Evolutionary conservation across 768 basidiomycete species (phyloP), one percentile per base, ranked within the genome.

Genomic region (Suillus decipiens): DNA sequence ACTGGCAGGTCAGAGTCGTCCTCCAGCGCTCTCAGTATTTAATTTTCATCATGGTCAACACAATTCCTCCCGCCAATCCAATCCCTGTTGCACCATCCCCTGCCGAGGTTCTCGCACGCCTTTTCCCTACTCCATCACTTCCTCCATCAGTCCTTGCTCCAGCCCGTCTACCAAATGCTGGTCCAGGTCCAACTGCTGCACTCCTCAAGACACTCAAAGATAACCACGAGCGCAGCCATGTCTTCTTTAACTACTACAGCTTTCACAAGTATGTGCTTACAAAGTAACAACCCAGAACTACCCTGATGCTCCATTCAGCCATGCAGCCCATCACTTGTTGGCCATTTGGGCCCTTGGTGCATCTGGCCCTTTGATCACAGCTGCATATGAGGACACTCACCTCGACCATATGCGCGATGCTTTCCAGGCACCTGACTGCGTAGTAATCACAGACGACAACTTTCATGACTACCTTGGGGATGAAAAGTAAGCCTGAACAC

Each of bases 331-430:
- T 66, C 85, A 83, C 31, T 66, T 83, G 22, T 72, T 88, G 31
- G 86, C 87, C 7, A 79, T 86, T 2, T 90, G 85, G 78, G 78
- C 80, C 1, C 72, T 92, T 12, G 90, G 89, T 2, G 89, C 82
- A 0, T 74, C 79, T 15, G 73, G 71, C 1, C 65, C 71, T 12
- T 68, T 83, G 45, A 71, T 85, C 2, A 71, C 78, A 47, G 80
- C 76, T 5, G 82, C 80, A 3, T 84, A 82, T 66, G 64, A 75
- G 58, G 65, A 73, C 5, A 75, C 68, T 0, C 79, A 84, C 61
- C 77, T 76, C 45, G 68, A 68, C 15, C 79, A 78, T 60, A 76
- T 77, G 68, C 70, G 70, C 1, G 76, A 77, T 10, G 76, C 78
- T 2, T 76, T 79, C 59, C 63, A 69, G 10, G 53, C 73, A 22